A percentile compares a stretch with the other conserved stretches of the same genome.
Evolutionary conservation across 1,284 basidiomycete genomes (phyloP).

Genomic region (Paramarasmius palmivorus): DNA sequence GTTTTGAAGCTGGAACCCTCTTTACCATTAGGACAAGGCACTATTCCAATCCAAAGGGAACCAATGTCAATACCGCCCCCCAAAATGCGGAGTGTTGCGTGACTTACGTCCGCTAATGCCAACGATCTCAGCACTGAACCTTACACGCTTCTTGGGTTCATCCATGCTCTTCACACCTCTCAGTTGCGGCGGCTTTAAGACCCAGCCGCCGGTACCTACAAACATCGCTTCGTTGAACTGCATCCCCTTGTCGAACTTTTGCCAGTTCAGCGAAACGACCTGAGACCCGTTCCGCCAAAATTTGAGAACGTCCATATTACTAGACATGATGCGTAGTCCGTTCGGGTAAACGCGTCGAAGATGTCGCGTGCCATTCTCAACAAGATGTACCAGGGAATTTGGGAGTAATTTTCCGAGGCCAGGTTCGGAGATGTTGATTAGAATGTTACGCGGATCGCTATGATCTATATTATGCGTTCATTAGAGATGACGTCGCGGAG

Average conservation of each 20-base stretch:
- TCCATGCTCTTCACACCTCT: constrained; percentile 16
- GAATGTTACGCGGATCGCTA: constrained; percentile 42
- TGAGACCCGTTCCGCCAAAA: constrained; percentile 65
- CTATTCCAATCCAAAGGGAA: too few species aligned
- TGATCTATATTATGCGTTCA: constrained; percentile 26
- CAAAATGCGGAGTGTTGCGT: too few species aligned
- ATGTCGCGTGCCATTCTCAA: constrained; percentile 42
- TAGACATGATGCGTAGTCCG: constrained; percentile 56
- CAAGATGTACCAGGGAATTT: constrained; percentile 30
- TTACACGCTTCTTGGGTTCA: constrained; percentile 16
- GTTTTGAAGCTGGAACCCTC: constrained; percentile 34
- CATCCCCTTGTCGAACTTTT: constrained; percentile 50
- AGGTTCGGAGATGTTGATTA: constrained; percentile 66
- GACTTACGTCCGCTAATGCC: constrained; percentile 52
- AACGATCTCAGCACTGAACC: constrained; percentile 37
- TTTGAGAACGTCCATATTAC: constrained; percentile 51
- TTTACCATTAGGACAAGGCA: constrained; percentile 39
- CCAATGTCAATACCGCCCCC: too few species aligned
- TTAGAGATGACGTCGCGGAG: constrained; percentile 3
- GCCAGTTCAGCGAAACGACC: constrained; percentile 68
- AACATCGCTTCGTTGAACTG: constrained; percentile 69
- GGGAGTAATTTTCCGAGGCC: constrained; percentile 42
- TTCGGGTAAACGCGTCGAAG: constrained; percentile 61
- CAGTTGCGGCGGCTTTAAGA: constrained; percentile 45
- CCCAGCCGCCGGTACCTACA: constrained; percentile 57